phyloP scores from a whole-genome alignment of 768 basidiomycete species.

The Lanmaoa pseudosensibilis region DNA sequence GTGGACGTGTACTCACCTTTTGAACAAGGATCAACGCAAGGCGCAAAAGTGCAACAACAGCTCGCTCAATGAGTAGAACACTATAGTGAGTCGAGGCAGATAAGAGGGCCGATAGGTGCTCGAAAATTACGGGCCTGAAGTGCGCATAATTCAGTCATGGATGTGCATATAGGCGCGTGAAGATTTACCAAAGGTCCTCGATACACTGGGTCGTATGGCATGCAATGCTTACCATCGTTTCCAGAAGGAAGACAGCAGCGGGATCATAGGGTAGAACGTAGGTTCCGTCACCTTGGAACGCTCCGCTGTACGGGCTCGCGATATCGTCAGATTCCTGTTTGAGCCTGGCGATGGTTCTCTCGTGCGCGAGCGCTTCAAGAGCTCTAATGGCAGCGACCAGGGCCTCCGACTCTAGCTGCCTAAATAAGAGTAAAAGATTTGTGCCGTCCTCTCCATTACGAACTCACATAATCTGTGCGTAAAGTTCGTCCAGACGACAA shows the following conservation, averaged over 20 bases:
- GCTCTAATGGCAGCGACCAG: constrained; percentile 83
- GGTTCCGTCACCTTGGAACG: constrained; percentile 41
- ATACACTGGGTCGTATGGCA: constrained; percentile 75
- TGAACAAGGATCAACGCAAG: constrained; percentile 82
- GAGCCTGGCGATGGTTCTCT: constrained; percentile 77
- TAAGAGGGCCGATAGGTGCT: constrained; percentile 83
- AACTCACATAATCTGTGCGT: constrained; percentile 87
- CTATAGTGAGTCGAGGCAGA: constrained; percentile 79
- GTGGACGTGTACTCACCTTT: constrained; percentile 48
- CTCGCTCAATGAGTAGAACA: constrained; percentile 88
- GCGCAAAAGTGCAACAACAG: constrained; percentile 84
- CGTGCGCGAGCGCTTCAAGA: constrained; percentile 87
- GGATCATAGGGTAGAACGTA: constrained; percentile 88
- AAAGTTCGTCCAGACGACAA: constrained; percentile 92
- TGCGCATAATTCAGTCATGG: background rate
- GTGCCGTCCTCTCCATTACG: background rate
- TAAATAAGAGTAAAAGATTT: constrained; percentile 33
- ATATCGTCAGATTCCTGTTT: constrained; percentile 69
- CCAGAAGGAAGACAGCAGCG: constrained; percentile 89
- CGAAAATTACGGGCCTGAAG: constrained; percentile 88
- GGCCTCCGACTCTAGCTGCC: constrained; percentile 77
- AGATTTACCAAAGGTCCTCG: constrained; percentile 81
- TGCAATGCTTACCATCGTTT: constrained; percentile 90
- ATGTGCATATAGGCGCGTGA: background rate
- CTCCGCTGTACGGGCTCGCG: constrained; percentile 33